Evolutionary conservation across 495 filamentous ascomycete species (phyloP).

Genomic region (Podospora didyma): DNA sequence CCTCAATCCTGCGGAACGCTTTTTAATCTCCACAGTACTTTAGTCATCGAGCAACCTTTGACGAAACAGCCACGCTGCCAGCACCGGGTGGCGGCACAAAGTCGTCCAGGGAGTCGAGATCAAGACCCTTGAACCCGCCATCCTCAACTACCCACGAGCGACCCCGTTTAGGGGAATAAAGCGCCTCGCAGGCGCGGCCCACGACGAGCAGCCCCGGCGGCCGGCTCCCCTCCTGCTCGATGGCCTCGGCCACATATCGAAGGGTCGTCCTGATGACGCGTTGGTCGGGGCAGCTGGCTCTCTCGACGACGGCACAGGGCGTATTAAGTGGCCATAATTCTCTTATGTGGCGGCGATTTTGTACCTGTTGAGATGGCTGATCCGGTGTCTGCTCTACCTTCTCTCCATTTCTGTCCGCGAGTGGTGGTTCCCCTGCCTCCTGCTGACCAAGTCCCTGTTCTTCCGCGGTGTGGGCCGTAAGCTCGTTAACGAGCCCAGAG

Average conservation of each 20-base stretch:
- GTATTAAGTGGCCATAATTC: conserved; percentile 51
- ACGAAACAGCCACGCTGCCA: no score
- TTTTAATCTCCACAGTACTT: no score
- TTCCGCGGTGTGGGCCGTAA: conserved; percentile 44
- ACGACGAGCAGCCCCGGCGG: conserved; percentile 91
- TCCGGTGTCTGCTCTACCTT: neutral
- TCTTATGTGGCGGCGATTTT: conserved; percentile 17
- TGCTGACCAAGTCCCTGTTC: no score
- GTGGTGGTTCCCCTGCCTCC: conserved; percentile 17
- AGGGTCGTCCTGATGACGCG: conserved; percentile 85
- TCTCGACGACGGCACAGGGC: conserved; percentile 88
- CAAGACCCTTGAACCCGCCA: conserved; percentile 65
- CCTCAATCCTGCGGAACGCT: no score
- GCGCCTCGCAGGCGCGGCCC: conserved; percentile 75
- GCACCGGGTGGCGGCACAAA: no score
- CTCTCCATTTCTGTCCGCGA: neutral
- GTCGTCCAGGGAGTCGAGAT: conserved; percentile 24
- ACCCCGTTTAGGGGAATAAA: conserved; percentile 50
- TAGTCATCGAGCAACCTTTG: no score
- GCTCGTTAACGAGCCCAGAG: conserved; percentile 59
- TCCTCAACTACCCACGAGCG: conserved; percentile 86
- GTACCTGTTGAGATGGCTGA: conserved; percentile 4
- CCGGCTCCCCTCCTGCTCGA: conserved; percentile 84
- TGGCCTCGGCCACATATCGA: conserved; percentile 69
- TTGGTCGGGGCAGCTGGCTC: conserved; percentile 94